Evolutionary conservation across 331 rosid genomes (phyloP).

Genomic region (Stylosanthes scabra): DNA sequence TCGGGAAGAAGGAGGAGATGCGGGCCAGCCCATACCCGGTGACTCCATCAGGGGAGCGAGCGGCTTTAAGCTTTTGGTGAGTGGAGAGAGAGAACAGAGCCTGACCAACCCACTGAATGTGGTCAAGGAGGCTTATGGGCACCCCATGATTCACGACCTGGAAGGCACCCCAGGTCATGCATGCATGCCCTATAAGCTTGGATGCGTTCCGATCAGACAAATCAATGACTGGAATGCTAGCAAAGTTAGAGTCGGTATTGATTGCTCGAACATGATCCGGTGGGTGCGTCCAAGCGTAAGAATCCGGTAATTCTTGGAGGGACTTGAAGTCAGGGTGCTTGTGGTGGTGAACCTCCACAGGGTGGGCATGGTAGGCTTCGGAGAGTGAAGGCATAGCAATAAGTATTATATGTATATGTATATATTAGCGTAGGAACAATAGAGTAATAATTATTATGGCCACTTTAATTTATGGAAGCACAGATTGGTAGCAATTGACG

Average conservation of each 20-base stretch:
- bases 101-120: slow-evolving; percentile 53
- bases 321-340: slow-evolving; percentile 72
- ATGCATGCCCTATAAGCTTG: slow-evolving; percentile 66
- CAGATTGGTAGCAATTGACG: not conserved
- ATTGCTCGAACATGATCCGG: not conserved
- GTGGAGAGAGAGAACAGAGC: slow-evolving; percentile 73
- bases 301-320: slow-evolving; percentile 75
- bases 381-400: slow-evolving; percentile 79
- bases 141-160: slow-evolving; percentile 80
- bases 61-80: slow-evolving; percentile 68
- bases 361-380: slow-evolving; percentile 69
- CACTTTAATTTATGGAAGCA: not conserved
- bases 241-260: not conserved
- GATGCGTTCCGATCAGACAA: slow-evolving; percentile 70
- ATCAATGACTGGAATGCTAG: slow-evolving; percentile 64
- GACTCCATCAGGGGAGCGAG: slow-evolving; percentile 76
- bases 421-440: too few species aligned
- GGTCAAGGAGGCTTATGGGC: slow-evolving; percentile 51
- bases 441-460: not conserved
- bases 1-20: slow-evolving; percentile 87
- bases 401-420: too few species aligned
- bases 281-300: slow-evolving; percentile 72
- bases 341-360: slow-evolving; percentile 58
- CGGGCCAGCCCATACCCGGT: slow-evolving; percentile 90
- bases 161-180: slow-evolving; percentile 86